phyloP scores from a whole-genome alignment of 441 rosid species.

The Metrosideros polymorpha region DNA sequence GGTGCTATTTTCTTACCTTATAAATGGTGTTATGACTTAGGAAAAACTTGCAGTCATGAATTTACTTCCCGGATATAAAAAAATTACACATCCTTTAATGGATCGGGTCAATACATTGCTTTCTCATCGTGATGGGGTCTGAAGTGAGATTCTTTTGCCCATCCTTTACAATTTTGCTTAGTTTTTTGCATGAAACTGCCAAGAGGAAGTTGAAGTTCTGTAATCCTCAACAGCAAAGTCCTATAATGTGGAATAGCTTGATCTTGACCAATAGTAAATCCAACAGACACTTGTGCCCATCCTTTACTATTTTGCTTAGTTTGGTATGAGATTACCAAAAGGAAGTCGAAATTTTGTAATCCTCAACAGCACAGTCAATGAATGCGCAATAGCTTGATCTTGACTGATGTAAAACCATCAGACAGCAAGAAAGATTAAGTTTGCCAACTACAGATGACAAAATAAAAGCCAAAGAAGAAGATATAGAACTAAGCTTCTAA shows the following conservation, averaged over 20 bases:
- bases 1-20: too few species aligned
- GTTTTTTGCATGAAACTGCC: neutral
- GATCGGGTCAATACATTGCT: too few species aligned
- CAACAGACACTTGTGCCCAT: neutral
- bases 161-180: neutral
- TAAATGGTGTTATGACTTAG: too few species aligned
- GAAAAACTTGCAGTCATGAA: too few species aligned
- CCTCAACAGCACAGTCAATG: neutral
- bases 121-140: too few species aligned
- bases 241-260: neutral
- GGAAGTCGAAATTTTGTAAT: neutral
- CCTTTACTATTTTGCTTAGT: neutral
- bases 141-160: neutral
- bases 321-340: neutral
- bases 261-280: neutral
- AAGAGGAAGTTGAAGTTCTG: neutral
- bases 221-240: neutral
- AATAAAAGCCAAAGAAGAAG: neutral
- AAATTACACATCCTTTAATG: too few species aligned
- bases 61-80: too few species aligned
- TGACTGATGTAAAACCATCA: neutral
- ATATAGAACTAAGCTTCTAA: neutral
- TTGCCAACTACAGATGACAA: neutral
- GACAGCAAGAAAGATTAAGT: neutral
- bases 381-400: neutral